Conservation (phyloP, 1,284 basidiomycete species). For the Fistulinella cinereoalba region DNA sequence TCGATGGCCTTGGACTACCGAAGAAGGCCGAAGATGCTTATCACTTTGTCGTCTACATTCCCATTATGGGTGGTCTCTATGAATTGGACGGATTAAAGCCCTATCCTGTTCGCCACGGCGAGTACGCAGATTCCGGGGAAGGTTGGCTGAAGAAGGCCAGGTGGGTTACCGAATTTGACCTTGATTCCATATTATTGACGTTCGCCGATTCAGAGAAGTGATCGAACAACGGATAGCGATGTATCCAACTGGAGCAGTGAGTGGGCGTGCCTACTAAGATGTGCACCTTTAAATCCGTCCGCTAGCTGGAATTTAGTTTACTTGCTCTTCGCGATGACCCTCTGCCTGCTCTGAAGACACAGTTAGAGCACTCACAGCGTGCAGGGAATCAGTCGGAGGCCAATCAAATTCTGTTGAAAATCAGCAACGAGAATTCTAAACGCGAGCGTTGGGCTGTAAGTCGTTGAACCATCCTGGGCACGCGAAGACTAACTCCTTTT, state of each 20-base stretch:
- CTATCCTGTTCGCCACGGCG: constrained; percentile 76
- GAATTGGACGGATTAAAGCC: constrained; percentile 88
- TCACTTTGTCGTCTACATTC: constrained; percentile 90
- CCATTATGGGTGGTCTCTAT: constrained; percentile 77
- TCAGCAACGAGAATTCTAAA: constrained; percentile 77
- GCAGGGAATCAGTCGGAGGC: constrained; percentile 45
- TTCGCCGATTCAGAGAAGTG: constrained; percentile 54
- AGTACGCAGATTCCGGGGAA: constrained; percentile 61
- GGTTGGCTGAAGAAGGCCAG: constrained; percentile 81
- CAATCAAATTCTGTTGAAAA: constrained; percentile 54
- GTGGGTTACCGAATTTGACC: constrained; percentile 33
- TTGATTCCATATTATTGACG: constrained; percentile 9
- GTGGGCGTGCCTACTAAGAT: constrained; percentile 31
- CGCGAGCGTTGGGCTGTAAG: constrained; percentile 78
- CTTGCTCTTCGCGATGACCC: constrained; percentile 82
- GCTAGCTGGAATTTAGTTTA: constrained; percentile 86
- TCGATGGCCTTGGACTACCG: constrained; percentile 71
- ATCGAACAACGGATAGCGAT: constrained; percentile 84
- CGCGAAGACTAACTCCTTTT: constrained; percentile 3
- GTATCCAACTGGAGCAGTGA: constrained; percentile 80
- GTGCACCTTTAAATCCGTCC: constrained; percentile 5
- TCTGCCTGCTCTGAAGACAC: constrained; percentile 60
- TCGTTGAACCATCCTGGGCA: constrained; percentile 23
- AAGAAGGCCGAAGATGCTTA: constrained; percentile 85
- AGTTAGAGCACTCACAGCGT: constrained; percentile 49